A percentile compares a stretch with the other conserved stretches of the same genome.
Evolutionary conservation across 129 eudicot species (phyloP).

Genomic region (Deinandra increscens): DNA sequence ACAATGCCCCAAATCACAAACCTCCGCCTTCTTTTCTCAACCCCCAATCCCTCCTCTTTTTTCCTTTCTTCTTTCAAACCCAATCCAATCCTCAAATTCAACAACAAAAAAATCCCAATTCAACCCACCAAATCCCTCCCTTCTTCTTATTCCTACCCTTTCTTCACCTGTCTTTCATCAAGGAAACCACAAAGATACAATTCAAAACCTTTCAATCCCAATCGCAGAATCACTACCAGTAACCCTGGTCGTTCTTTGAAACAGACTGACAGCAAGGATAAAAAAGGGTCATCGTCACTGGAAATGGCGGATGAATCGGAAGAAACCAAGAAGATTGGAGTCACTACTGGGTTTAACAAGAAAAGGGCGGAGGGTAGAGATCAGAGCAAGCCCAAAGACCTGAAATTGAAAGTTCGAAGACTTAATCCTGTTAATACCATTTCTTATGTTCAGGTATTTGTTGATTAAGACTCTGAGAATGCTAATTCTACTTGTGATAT

Average conservation of each 20-base stretch:
- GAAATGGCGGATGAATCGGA: constrained; percentile 38
- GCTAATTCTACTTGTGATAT: not conserved
- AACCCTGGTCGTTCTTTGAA: constrained; percentile 28
- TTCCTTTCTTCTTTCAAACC: constrained; percentile 35
- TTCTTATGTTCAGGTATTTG: constrained; percentile 70
- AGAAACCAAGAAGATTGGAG: constrained; percentile 29
- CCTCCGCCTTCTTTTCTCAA: constrained; percentile 70
- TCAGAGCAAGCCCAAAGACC: constrained; percentile 55
- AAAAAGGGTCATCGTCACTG: not conserved
- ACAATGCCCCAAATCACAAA: constrained; percentile 61
- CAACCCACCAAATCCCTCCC: not conserved
- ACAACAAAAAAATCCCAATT: constrained; percentile 6
- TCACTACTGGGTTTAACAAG: constrained; percentile 52
- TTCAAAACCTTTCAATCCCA: constrained; percentile 24
- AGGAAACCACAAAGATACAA: constrained; percentile 20
- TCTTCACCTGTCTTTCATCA: constrained; percentile 39
- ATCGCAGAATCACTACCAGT: constrained; percentile 35
- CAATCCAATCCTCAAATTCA: constrained; percentile 28
- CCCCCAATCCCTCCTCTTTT: constrained; percentile 31
- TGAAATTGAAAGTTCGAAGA: constrained; percentile 56
- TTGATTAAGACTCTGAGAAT: not conserved
- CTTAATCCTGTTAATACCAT: constrained; percentile 73
- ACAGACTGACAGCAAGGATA: constrained; percentile 22
- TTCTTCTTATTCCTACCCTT: constrained; percentile 17
- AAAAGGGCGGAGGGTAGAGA: constrained; percentile 84